phyloP scores from a whole-genome alignment of 352 stramenopile genomes.

The Phytopythium vexans region DNA sequence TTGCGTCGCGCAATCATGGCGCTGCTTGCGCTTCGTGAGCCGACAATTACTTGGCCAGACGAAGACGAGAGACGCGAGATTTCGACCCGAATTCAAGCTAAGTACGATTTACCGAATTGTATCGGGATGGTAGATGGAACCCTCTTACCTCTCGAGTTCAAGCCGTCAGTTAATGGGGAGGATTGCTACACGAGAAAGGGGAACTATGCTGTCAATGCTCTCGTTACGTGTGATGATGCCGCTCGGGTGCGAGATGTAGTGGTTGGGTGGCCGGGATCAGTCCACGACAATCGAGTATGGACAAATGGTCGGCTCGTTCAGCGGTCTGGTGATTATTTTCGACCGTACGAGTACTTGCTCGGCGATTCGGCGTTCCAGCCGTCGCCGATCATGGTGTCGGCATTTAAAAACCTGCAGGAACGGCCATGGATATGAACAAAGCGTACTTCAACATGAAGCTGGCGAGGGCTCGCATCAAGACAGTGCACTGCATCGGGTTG shows the following conservation, averaged over 20 bases:
- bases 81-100: conserved; percentile 4
- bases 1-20: conserved; percentile 5
- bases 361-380: conserved; percentile 26
- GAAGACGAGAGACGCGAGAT: conserved; percentile 3
- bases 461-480: conserved; percentile 15
- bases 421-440: neutral
- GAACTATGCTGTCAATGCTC: conserved; percentile 14
- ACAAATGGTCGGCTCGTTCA: conserved; percentile 5
- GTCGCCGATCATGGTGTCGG: conserved; percentile 9
- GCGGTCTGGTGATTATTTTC: conserved; percentile 2
- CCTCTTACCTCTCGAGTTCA: conserved; percentile 16
- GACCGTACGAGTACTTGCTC: conserved; percentile 15
- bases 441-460: conserved; percentile 17
- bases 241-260: conserved; percentile 14
- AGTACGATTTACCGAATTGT: conserved; percentile 20
- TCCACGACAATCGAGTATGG: conserved; percentile 30
- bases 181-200: conserved; percentile 29
- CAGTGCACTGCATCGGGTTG: conserved; percentile 17
- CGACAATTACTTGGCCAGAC: conserved; percentile 11
- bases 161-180: conserved; percentile 15
- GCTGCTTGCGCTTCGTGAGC: neutral
- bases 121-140: conserved; percentile 21
- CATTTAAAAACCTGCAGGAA: conserved; percentile 13
- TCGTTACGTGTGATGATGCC: conserved; percentile 21
- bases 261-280: conserved; percentile 19